Percentiles rank a stretch among this genome's conserved stretches.
Evolutionary conservation across 345 rosid genomes (phyloP).

Genomic region (Viola odorata): DNA sequence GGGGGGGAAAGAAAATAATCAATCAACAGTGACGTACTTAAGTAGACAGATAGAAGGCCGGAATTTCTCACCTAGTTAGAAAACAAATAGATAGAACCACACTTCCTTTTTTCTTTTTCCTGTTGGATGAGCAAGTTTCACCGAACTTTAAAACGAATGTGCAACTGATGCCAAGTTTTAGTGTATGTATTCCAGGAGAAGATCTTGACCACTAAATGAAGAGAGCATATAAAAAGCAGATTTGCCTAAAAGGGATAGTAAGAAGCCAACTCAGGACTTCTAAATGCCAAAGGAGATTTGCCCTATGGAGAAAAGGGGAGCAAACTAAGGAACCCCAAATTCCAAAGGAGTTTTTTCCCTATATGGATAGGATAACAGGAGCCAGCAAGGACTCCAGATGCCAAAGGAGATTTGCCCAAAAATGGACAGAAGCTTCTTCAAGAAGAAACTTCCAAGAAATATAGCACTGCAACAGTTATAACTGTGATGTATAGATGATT

Average conservation of each 20-base stretch:
- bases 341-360: conserved; percentile 40
- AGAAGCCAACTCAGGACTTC: conserved; percentile 30
- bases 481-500: conserved; percentile 9
- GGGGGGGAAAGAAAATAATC: background rate
- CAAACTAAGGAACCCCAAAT: conserved; percentile 13
- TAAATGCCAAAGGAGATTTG: conserved; percentile 48
- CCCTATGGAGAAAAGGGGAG: conserved; percentile 29
- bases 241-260: conserved; percentile 28
- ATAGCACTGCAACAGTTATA: conserved; percentile 16
- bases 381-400: conserved; percentile 35
- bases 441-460: conserved; percentile 20
- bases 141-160: background rate
- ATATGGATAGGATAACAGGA: conserved; percentile 19
- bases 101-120: too few species aligned
- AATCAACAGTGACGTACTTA: too few species aligned
- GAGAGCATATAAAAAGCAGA: conserved; percentile 23
- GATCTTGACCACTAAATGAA: conserved; percentile 14
- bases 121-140: background rate
- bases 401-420: conserved; percentile 70
- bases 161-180: background rate
- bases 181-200: conserved; percentile 6
- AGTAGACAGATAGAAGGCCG: background rate
- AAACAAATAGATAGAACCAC: background rate
- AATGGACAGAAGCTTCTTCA: conserved; percentile 34
- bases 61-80: background rate